Evolutionary conservation across 306 rosid genomes (phyloP), one percentile per base, ranked within the genome.

Genomic region (Alnus glutinosa): DNA sequence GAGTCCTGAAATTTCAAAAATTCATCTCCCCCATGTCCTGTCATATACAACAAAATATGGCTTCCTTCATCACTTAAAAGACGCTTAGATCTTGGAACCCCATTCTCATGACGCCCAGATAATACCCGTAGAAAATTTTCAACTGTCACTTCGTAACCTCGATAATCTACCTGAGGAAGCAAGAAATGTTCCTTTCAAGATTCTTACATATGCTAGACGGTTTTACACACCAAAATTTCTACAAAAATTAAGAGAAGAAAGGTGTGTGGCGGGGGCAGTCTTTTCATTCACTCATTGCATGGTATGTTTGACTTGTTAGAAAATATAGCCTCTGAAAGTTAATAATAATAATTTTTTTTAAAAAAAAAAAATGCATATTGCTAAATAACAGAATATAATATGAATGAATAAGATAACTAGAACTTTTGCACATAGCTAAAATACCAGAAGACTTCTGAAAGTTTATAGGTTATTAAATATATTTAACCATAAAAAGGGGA

Each of bases 21-120:
- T 69, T 92, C 98, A 85, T 92, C 98, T 77, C 98, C 98, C 18
- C 98, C 98, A 73, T 95, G 98, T 70, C 98, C 98, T 1, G 98
- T 95, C 98, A 95, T 95, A 77, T 95, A 95, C 70, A 95, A 81
- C 73, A 92, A 93, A 80, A 95, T 90, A 87, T 95, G 98, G 85
- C 98, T 95, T 83, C 98, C 98, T 88, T 95, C 98, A 85, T 95
- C 98, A 85, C 98, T 95, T 69, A 95, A 85, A 58, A 92, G 91
- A 64, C 97, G 98, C 85, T 95, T 92, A 44, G 98, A 95, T 87
- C 98, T 90, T 16, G 98, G 98, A 86, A 95, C 96, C 57, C 98
- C 90, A 80, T 59, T 84, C 83, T 90, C 97, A 82, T 92, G 98
- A 61, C 96, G 98, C 58, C 98, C 98, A 3, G 97, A 90, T 66